Conservation (phyloP, 176 grass and related monocot species). For the Aegilops speltoides region DNA sequence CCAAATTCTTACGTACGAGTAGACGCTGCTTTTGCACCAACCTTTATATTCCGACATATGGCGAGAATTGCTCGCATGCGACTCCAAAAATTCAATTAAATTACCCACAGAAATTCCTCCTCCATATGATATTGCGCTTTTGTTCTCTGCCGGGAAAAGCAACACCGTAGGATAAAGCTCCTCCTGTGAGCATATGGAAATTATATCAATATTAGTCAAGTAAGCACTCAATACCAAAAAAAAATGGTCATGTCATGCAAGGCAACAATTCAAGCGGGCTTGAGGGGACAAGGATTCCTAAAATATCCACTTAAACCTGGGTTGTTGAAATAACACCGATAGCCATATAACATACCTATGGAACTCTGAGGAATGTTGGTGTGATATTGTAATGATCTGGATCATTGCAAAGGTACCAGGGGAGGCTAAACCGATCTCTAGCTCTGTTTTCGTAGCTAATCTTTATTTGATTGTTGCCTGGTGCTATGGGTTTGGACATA, state of each 20-base stretch:
- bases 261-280: neutral
- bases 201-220: slow-evolving; percentile 26
- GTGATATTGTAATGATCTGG: neutral
- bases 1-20: neutral
- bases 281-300: neutral
- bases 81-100: slow-evolving; percentile 80
- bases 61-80: slow-evolving; percentile 54
- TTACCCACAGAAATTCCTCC: slow-evolving; percentile 64
- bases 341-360: neutral
- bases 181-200: slow-evolving; percentile 45
- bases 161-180: slow-evolving; percentile 74
- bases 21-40: slow-evolving; percentile 12
- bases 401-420: neutral
- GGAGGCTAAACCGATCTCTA: neutral
- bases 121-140: slow-evolving; percentile 73
- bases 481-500: neutral
- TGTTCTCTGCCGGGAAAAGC: slow-evolving; percentile 79
- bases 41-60: slow-evolving; percentile 62
- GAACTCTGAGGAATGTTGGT: neutral
- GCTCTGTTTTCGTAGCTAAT: slow-evolving; percentile 1
- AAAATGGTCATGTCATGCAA: slow-evolving; percentile 21
- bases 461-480: neutral
- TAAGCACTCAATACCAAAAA: slow-evolving; percentile 31
- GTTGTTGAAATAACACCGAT: neutral
- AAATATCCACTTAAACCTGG: neutral